Evolutionary conservation across 2,329 filamentous ascomycete species (phyloP), one percentile per base, ranked within the genome.

Genomic region (Ophiostoma sp.): DNA sequence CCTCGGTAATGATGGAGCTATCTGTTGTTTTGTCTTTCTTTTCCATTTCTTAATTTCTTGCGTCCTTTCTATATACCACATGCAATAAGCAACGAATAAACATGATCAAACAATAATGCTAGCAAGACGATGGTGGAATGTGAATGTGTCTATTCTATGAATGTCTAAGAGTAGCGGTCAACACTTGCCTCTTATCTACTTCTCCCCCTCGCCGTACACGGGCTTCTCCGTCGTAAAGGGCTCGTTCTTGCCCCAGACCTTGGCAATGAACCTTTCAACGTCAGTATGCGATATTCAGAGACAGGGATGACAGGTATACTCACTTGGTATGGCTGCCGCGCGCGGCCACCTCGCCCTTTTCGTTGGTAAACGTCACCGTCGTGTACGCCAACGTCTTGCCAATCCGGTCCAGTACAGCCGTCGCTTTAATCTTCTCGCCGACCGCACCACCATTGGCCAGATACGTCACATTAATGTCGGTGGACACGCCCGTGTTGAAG

Each of bases 281-380:
- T 72, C 22, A 57, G 72, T 15, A 2, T 8, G 11, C 39, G 2
- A 11, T 42, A 8, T 42, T 2, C 11, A 2, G 39, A 12, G 6
- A 42, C 11, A 2, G 59, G 36, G 19, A 4, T 42, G 59, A 42
- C 6, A 31, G 42, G 19, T 8, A 25, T 1, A 76, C 85, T 79
- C 77, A 90, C 89, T 91, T 91, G 17, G 89, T 91, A 78, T 91
- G 89, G 76, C 89, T 91, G 59, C 89, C 89, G 64, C 89, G 82
- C 0, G 89, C 89, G 12, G 88, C 86, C 3, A 91, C 78, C 59
- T 91, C 85, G 6, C 88, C 89, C 74, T 89, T 86, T 69, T 80
- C 81, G 75, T 91, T 90, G 70, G 81, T 85, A 75, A 91, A 91
- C 0, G 85, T 84, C 19, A 91, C 83, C 0, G 85, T 86, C 0